phyloP scores from a whole-genome alignment of 2,329 filamentous ascomycete species.

The Ceratocystis variospora region DNA sequence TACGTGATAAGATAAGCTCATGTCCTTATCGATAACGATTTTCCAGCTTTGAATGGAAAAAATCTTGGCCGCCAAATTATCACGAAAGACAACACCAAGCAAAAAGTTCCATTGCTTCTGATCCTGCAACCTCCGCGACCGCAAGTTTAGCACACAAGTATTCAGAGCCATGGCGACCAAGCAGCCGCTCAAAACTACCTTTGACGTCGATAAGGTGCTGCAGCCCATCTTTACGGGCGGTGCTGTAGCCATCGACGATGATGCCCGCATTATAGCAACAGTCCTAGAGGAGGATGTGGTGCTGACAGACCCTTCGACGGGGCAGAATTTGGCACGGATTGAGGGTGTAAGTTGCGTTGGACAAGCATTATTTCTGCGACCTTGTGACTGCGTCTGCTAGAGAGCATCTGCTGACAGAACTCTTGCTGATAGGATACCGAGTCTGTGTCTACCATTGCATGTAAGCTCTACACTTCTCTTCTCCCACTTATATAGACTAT shows the following conservation, averaged over 20 bases:
- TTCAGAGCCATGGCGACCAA: constrained; percentile 42
- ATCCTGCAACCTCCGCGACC: neutral
- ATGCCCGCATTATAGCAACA: constrained; percentile 70
- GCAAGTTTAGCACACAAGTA: neutral
- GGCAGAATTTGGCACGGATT: constrained; percentile 67
- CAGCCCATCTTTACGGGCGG: constrained; percentile 92
- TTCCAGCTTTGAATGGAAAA: constrained; percentile 19
- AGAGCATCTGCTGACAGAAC: constrained; percentile 21
- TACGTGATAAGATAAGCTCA: constrained; percentile 16
- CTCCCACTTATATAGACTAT: neutral
- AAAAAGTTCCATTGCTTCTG: neutral
- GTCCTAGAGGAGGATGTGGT: constrained; percentile 86
- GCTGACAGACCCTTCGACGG: constrained; percentile 70
- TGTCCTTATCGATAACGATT: constrained; percentile 17
- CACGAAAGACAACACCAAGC: constrained; percentile 17
- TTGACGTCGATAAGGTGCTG: constrained; percentile 68
- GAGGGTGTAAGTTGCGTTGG: constrained; percentile 53
- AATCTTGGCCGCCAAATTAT: neutral
- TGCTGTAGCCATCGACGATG: constrained; percentile 66
- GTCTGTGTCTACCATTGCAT: constrained; percentile 57
- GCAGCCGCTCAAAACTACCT: constrained; percentile 67
- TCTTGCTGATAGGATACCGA: constrained; percentile 52
- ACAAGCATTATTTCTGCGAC: neutral
- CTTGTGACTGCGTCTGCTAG: constrained; percentile 5
- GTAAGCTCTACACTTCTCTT: constrained; percentile 29